These are phyloP conservation scores for Agaricales sp. DNA, from an alignment of 1,284 basidiomycete genomes.

Conservation along the genomic window DNA sequence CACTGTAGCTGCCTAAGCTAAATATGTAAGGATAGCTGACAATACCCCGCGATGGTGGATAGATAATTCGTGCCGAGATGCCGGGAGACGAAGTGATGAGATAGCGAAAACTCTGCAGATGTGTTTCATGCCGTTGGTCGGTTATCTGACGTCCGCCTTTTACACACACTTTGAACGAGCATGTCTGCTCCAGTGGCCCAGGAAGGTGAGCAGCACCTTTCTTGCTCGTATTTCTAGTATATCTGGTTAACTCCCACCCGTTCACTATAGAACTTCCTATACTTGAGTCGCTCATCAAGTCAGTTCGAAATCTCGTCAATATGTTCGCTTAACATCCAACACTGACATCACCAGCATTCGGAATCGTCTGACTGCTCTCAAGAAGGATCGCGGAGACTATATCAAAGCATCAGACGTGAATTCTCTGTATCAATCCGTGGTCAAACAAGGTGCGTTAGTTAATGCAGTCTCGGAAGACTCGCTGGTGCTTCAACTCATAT, in stretches of 20 bases:
- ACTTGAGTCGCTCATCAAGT: conserved; percentile 93
- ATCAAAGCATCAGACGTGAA: conserved; percentile 93
- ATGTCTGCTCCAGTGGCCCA: conserved; percentile 65
- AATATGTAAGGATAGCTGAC: too few relatives aligned
- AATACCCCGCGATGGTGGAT: too few relatives aligned
- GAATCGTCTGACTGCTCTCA: conserved; percentile 80
- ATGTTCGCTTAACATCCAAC: conserved; percentile 8
- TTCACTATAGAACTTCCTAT: conserved; percentile 72
- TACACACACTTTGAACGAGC: not conserved
- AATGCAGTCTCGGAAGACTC: conserved; percentile 1
- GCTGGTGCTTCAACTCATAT: not conserved
- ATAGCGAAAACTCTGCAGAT: not conserved
- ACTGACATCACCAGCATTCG: conserved; percentile 56
- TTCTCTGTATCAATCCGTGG: conserved; percentile 85
- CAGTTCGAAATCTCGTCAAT: conserved; percentile 17
- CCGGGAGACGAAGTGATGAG: not conserved
- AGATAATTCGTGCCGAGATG: conserved; percentile 1
- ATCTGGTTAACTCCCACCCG: conserved; percentile 16
- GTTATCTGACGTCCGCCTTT: not conserved
- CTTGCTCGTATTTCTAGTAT: conserved; percentile 2
- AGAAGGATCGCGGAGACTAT: conserved; percentile 82
- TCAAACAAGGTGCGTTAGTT: conserved; percentile 88
- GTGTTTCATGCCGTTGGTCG: not conserved
- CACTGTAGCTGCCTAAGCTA: too few relatives aligned
- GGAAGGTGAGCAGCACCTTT: conserved; percentile 41